Evolutionary conservation across 257 asterid genomes (phyloP), one percentile per base, ranked within the genome.

Genomic region (Nicotiana noctiflora): DNA sequence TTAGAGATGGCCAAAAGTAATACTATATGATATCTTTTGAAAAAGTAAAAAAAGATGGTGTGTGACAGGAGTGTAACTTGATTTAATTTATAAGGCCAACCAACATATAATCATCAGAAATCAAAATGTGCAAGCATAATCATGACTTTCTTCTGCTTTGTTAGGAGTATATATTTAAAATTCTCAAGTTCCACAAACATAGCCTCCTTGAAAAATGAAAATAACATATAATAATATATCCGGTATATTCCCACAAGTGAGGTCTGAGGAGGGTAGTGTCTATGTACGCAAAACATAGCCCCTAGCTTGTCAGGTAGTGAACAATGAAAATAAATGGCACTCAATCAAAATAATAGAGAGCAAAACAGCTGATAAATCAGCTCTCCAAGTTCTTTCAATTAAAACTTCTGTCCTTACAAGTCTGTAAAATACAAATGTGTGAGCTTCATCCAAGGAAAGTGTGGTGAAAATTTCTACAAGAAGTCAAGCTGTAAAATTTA

Each of bases 391-490:
- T 72, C 77, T 72, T 72, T 46, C 34, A 72, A 72, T 46, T 44
- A 21, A 46, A 46, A 70, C 37, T 62, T 70, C 4, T 3, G 59
- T 1, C 23, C 46, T 72, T 72, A 46, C 77, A 72, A 0, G 15
- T 46, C 77, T 72, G 37, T 72, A 46, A 72, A 59, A 44, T 21
- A 72, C 37, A 72, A 72, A 72, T 72, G 77, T 72, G 13, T 21
- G 77, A 70, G 21, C 77, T 44, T 44, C 57, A 70, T 70, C 21
- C 21, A 23, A 70, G 37, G 77, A 44, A 44, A 44, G 21, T 70
- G 57, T 68, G 31, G 77, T 68, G 77, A 68, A 68, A 21, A 68
- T 68, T 19, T 68, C 77, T 68, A 68, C 32, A 10, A n/a, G 76
- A 34, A 68, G 76, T 70, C 44, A 68, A 68, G 55, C 76, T 68